Conservation (phyloP, 768 basidiomycete species). For the Lyophyllum decastes region DNA sequence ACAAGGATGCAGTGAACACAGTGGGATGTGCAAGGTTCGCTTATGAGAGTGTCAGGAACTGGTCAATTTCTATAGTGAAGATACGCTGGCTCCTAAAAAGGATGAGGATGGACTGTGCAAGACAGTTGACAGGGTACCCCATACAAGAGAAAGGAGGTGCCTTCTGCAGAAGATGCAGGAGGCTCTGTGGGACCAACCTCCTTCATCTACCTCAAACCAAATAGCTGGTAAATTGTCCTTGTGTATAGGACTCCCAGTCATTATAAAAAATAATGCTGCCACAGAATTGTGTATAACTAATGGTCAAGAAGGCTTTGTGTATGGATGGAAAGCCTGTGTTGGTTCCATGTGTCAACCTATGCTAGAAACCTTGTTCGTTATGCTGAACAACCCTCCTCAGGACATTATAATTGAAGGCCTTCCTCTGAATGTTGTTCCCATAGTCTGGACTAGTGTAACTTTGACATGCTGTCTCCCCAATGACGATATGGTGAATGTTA, state of each 20-base stretch:
- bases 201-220: background rate
- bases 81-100: background rate
- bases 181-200: background rate
- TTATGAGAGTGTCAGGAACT: background rate
- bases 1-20: background rate
- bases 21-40: background rate
- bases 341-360: background rate
- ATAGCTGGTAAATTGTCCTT: slow-evolving; percentile 26
- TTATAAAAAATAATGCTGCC: slow-evolving; percentile 17
- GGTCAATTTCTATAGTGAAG: background rate
- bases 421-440: background rate
- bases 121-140: background rate
- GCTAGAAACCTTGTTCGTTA: slow-evolving; percentile 5
- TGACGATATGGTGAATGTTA: background rate
- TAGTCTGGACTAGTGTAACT: background rate
- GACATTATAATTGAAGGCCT: background rate
- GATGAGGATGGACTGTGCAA: background rate
- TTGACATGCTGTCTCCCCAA: background rate
- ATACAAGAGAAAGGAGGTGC: background rate
- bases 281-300: background rate
- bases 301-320: background rate
- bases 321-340: background rate
- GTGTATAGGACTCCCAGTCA: slow-evolving; percentile 33
- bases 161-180: background rate
- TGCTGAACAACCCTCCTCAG: background rate